Base-by-base conservation (phyloP, 768 basidiomycete species). In the Epithele typhae region DNA sequence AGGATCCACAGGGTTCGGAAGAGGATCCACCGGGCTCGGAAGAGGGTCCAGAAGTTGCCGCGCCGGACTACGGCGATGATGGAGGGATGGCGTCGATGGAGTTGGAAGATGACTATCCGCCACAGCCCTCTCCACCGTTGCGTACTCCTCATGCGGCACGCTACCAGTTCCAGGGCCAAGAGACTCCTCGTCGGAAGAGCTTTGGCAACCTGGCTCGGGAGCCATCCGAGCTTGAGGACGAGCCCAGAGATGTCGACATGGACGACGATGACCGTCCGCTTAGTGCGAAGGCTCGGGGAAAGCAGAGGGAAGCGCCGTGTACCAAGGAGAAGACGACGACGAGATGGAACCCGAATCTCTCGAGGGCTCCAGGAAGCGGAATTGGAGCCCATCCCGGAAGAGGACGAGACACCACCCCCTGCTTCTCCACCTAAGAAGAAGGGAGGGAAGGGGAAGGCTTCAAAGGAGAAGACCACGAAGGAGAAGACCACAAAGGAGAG, bases 181-280 rank as follows among this genome's bases (percentile, higher is more conserved):
- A 46, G 43, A 43, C 45, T 1, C 36, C 54, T 3, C 43, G 54
- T 14, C 49, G 54, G 10, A 70, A 38, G 60, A 70, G 41, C 64
- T 81, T 81, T 43, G 63, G 66, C 7, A 73, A 74, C 41, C 68
- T 77, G 58, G 74, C 72, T 48, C 71, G 72, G 35, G 76, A 74
- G n/a, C 37, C 36, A 5, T 72, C 69, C 12, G 70, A 72, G 11
- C 8, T 19, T 2, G 73, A 74, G 3, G 64, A 55, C 1, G 59
- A 64, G 33, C 18, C 8, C n/a, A n/a, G n/a, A 19, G 15, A 36
- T 30, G 8, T 14, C 35, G 35, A 6, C 8, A 53, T 52, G 2
- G 58, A 59, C 15, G 38, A 52, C 15, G 40, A 40, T 18, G 40
- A 50, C 23, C 45, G 47, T 4, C 40, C 51, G 9, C 56, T 44